These are phyloP conservation scores for Trichosporon asahii DNA, from an alignment of 1,284 basidiomycete genomes.

Conservation along the genomic window DNA sequence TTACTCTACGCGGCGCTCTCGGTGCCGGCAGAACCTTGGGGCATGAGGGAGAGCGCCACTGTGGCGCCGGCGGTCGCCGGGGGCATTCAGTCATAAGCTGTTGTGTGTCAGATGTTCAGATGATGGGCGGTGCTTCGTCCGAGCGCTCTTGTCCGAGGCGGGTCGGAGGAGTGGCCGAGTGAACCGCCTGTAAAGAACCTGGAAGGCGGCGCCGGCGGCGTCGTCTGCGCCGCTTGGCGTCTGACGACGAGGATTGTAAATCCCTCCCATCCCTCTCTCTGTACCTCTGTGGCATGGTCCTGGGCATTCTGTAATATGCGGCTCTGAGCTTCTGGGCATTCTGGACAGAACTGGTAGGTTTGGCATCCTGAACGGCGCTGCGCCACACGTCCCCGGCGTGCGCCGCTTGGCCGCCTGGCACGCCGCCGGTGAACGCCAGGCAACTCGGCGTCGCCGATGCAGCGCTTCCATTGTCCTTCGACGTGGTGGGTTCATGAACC, in stretches of 20 bases:
- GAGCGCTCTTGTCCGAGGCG: background rate
- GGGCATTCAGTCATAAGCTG: background rate
- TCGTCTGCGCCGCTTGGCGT: too few species aligned
- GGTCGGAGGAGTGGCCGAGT: background rate
- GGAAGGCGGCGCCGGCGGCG: background rate
- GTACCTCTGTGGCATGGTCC: background rate
- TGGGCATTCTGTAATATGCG: background rate
- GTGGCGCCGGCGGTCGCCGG: background rate
- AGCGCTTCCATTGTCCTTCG: background rate
- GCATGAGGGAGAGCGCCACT: background rate
- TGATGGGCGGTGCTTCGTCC: background rate
- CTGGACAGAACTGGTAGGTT: background rate
- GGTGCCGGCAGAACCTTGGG: background rate
- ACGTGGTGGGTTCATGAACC: background rate
- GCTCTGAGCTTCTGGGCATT: background rate
- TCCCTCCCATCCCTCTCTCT: too few species aligned
- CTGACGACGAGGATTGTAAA: background rate
- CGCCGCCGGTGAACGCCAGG: too few species aligned
- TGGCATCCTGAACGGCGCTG: background rate
- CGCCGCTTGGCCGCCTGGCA: too few species aligned
- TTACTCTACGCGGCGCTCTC: background rate
- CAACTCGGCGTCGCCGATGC: background rate
- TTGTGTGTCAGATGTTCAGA: background rate
- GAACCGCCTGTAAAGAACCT: background rate
- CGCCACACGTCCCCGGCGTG: background rate